These are phyloP conservation scores for Metschnikowia gelsemii DNA, from an alignment of 805 yeast genomes.

Conservation along the genomic window DNA sequence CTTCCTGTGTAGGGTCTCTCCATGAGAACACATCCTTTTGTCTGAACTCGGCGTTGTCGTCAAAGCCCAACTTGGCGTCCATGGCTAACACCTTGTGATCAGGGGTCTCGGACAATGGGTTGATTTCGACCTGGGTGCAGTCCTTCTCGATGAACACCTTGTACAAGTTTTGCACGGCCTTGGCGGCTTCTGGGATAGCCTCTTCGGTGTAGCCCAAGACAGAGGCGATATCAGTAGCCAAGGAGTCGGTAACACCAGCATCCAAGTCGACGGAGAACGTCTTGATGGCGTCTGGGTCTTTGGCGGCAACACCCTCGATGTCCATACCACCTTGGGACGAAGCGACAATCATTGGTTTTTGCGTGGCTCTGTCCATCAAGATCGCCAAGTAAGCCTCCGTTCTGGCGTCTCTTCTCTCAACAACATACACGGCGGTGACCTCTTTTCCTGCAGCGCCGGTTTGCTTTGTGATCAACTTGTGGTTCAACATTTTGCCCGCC, in stretches of 20 bases:
- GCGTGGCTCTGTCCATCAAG: conserved; percentile 88
- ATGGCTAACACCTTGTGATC: conserved; percentile 91
- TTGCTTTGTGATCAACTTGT: conserved; percentile 95
- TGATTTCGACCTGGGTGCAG: conserved; percentile 97
- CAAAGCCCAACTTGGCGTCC: conserved; percentile 99
- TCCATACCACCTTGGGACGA: conserved; percentile 99
- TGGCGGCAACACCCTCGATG: conserved; percentile 96
- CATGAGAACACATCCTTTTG: conserved; percentile 92
- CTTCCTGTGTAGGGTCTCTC: conserved; percentile 98
- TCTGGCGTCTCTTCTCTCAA: conserved; percentile 88
- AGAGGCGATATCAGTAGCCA: conserved; percentile 74
- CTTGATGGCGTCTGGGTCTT: conserved; percentile 87
- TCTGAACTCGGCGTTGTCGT: conserved; percentile 93
- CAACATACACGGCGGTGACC: conserved; percentile 94
- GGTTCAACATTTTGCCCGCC: conserved; percentile 86
- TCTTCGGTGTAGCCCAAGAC: conserved; percentile 76
- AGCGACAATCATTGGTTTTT: conserved; percentile 90
- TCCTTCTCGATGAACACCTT: conserved; percentile 87
- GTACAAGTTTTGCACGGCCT: conserved; percentile 81
- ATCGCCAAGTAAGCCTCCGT: conserved; percentile 96
- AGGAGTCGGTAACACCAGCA: conserved; percentile 73
- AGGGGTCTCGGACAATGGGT: conserved; percentile 92
- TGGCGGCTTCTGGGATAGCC: conserved; percentile 84
- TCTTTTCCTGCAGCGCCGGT: conserved; percentile 97
- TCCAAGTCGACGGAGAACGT: conserved; percentile 77